Base-by-base conservation (phyloP, 1,139 yeast genomes). In the Magnusiomyces sp. region DNA sequence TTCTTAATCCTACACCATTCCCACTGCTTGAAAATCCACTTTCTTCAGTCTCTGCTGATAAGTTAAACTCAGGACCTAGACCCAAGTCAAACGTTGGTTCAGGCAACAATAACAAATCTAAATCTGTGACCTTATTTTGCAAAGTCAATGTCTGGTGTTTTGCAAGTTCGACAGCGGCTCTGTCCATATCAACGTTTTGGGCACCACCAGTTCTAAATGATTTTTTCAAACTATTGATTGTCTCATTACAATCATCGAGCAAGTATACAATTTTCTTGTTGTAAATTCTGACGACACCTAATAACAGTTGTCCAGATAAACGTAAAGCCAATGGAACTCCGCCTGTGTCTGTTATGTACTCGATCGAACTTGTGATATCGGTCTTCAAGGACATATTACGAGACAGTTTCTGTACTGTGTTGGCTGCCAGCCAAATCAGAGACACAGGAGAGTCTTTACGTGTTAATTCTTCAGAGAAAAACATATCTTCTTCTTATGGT, bases 371-470 rank as follows among this genome's bases (percentile, higher is more conserved):
- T 16, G 77, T 66, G 54, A 90, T 82, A 61, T 84, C 79, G 20
- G 96, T 81, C 59, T 77, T 81, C 48, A 88, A 70, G 47, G 85
- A 75, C 62, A 89, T 92, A 52, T 79, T 80, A 62, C 86, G 85
- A 44, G 95, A 76, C 45, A 90, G 74, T 59, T 84, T 85, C 61
- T 82, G 80, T 59, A 86, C 95, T 67, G 87, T 76, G 63, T 87
- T 89, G 34, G 96, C 92, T 2, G 97, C 97, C 50, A 90, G 74
- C 97, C 97, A 90, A 14, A 88, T 92, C 58, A 83, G 85, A 5
- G 95, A 95, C 59, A 89, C 71, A 1, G 95, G 95, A 2, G 95
- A 94, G 62, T 83, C 83, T 55, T 77, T 80, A 7, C 85, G 71
- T 23, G 80, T 69, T 47, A 79, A 65, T 51, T 66, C 72, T 45